These are phyloP conservation scores for Penicillium hesseltinei DNA, from an alignment of 2,329 filamentous ascomycete genomes.

Conservation along the genomic window DNA sequence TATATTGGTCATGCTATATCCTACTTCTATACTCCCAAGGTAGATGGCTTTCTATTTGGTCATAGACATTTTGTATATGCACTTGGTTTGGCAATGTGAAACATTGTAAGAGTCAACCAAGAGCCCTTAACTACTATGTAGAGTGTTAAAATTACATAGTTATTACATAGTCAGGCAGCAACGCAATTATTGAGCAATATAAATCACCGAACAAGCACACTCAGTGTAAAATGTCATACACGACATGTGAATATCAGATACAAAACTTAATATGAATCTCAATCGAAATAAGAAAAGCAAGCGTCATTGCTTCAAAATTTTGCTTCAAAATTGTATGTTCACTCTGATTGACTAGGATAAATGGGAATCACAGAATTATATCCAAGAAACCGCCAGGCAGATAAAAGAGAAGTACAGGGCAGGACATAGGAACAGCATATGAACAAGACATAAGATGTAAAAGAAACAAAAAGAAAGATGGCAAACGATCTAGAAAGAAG, in stretches of 20 bases:
- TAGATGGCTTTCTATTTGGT: neutral
- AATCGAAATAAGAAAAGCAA: neutral
- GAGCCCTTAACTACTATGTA: too few species aligned
- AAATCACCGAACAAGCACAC: too few species aligned
- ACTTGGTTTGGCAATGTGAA: neutral
- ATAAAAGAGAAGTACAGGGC: constrained; percentile 13
- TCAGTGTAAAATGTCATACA: too few species aligned
- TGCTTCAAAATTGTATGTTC: neutral
- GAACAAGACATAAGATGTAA: constrained; percentile 5
- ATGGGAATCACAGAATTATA: constrained; percentile 36
- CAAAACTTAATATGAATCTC: too few species aligned
- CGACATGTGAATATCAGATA: too few species aligned
- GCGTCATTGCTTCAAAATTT: too few species aligned
- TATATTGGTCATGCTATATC: neutral
- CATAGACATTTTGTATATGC: neutral
- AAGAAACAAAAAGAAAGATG: neutral
- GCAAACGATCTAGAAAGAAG: constrained; percentile 16
- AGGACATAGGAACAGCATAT: constrained; percentile 11
- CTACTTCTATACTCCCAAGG: neutral
- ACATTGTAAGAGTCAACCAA: neutral
- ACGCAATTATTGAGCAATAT: neutral
- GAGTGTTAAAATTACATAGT: neutral
- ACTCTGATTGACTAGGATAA: constrained; percentile 16
- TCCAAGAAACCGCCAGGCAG: constrained; percentile 24
- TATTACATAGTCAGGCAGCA: neutral